phyloP scores from a whole-genome alignment of 371 early-diverging fungal genomes.

The Capniomyces stellatus region DNA sequence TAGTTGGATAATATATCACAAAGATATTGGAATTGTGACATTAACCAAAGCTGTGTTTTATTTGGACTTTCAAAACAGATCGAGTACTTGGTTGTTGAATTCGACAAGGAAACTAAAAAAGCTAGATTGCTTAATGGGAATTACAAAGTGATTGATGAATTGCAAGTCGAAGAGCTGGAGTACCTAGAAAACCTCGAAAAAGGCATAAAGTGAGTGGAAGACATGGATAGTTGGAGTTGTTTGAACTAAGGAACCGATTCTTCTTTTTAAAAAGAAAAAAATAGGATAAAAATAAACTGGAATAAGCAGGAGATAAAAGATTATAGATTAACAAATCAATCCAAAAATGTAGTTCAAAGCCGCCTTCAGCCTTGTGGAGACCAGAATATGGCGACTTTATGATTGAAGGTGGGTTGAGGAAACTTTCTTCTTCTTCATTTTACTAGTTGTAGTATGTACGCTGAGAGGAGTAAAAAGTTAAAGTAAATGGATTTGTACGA shows the following conservation, averaged over 20 bases:
- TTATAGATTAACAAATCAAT: no score
- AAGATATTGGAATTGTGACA: no score
- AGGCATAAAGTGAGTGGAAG: slow-evolving; percentile 8
- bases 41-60: not conserved
- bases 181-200: slow-evolving; percentile 15
- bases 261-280: no score
- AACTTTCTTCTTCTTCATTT: no score
- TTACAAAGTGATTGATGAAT: slow-evolving; percentile 58
- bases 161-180: slow-evolving; percentile 49
- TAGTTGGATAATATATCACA: no score
- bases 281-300: no score
- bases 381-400: slow-evolving; percentile 94
- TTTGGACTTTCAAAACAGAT: slow-evolving; percentile 35
- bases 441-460: no score
- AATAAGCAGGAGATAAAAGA: no score
- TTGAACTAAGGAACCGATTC: no score
- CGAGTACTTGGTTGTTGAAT: slow-evolving; percentile 78
- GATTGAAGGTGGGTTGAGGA: slow-evolving; percentile 50
- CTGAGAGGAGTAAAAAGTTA: not conserved
- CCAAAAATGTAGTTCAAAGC: slow-evolving; percentile 6
- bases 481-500: not conserved
- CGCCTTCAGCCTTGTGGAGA: slow-evolving; percentile 63
- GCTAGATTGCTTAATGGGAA: slow-evolving; percentile 65
- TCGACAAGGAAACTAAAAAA: slow-evolving; percentile 48
- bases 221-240: no score